Conservation (phyloP, 2,329 filamentous ascomycete species). For the Talaromyces sp. region DNA sequence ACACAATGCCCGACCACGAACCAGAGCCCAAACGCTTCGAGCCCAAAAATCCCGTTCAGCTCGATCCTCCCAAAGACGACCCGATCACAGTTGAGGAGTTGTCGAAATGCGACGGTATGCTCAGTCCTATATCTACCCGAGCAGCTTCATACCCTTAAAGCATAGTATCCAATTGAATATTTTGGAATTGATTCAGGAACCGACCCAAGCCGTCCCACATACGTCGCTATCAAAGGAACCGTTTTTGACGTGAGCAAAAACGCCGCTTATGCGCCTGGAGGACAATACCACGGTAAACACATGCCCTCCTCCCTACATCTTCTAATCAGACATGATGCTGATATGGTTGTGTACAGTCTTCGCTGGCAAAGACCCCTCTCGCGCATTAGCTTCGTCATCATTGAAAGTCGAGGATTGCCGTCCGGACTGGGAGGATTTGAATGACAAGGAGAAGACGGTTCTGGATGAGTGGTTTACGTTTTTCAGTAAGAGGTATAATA, state of each 20-base stretch:
- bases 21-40: conserved; percentile 39
- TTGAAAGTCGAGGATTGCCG: conserved; percentile 79
- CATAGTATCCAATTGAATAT: background rate
- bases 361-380: conserved; percentile 92
- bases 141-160: background rate
- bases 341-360: conserved; percentile 65
- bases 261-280: conserved; percentile 76
- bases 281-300: conserved; percentile 74
- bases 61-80: conserved; percentile 84
- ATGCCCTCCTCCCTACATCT: background rate
- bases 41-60: conserved; percentile 48
- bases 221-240: conserved; percentile 73
- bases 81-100: conserved; percentile 78
- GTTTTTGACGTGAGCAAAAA: conserved; percentile 95
- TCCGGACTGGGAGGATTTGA: conserved; percentile 78
- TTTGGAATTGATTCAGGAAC: conserved; percentile 32
- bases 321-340: background rate
- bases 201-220: conserved; percentile 52
- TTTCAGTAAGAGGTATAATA: conserved; percentile 95
- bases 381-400: conserved; percentile 81
- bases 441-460: conserved; percentile 79
- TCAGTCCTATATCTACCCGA: background rate
- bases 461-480: conserved; percentile 93
- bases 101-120: conserved; percentile 75
- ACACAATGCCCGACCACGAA: conserved; percentile 32